Conservation (phyloP, 139 green algal species). For the Desmodesmus armatus region DNA sequence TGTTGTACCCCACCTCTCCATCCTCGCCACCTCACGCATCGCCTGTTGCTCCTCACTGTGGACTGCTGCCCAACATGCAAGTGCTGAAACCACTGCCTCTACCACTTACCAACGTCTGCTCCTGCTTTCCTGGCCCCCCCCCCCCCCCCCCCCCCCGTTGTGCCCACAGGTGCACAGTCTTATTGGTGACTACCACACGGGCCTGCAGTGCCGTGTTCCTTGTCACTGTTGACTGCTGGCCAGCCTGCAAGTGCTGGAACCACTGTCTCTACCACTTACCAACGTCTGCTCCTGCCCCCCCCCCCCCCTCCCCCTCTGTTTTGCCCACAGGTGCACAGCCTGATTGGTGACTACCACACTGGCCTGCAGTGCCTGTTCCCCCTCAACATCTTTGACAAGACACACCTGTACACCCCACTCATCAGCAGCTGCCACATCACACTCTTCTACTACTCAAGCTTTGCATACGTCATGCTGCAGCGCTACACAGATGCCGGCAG, state of each 20-base stretch:
- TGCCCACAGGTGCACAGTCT: conserved; percentile 77
- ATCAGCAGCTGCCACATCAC: conserved; percentile 89
- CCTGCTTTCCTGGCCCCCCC: conserved; percentile 51
- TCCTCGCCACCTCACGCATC: not conserved
- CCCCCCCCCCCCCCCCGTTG: too few species aligned
- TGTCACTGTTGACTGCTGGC: too few species aligned
- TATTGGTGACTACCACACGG: conserved; percentile 91
- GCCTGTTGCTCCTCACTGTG: conserved; percentile 46
- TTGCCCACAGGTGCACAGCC: conserved; percentile 72
- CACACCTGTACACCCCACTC: conserved; percentile 79
- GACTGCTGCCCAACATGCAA: too few species aligned
- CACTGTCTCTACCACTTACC: not conserved
- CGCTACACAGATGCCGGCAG: conserved; percentile 54
- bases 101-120: not conserved
- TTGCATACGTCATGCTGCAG: conserved; percentile 92
- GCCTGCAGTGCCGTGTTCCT: not conserved
- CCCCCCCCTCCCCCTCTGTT: not conserved
- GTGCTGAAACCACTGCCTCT: too few species aligned
- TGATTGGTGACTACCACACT: conserved; percentile 92
- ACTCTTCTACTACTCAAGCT: conserved; percentile 96
- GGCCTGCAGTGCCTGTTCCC: conserved; percentile 42
- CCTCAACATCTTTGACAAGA: conserved; percentile 72
- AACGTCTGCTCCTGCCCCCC: not conserved
- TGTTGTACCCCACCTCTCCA: too few species aligned
- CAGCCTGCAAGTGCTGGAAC: too few species aligned